Conservation (phyloP, 2,329 filamentous ascomycete genomes). For the Claviceps sp. region DNA sequence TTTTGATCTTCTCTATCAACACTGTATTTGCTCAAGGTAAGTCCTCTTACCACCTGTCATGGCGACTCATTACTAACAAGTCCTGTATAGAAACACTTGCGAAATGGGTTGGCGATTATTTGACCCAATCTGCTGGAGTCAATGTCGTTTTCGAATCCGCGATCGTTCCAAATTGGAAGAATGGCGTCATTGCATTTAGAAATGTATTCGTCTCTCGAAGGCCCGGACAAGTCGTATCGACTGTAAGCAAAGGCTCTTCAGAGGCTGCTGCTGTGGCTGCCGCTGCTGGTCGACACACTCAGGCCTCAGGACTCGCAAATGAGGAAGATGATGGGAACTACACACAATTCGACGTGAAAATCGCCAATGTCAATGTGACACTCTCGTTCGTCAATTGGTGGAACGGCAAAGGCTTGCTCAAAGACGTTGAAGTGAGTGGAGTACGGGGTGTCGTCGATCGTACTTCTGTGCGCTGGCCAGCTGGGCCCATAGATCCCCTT, state of each 20-base stretch:
- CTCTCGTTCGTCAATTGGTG: constrained; percentile 98
- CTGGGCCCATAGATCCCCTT: constrained; percentile 60
- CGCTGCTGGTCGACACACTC: constrained; percentile 50
- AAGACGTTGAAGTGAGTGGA: constrained; percentile 87
- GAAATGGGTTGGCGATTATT: constrained; percentile 85
- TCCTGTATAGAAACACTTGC: constrained; percentile 66
- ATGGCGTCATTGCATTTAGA: constrained; percentile 89
- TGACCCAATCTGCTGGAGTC: constrained; percentile 84
- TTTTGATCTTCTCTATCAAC: constrained; percentile 83
- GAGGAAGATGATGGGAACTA: constrained; percentile 79
- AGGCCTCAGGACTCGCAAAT: constrained; percentile 18
- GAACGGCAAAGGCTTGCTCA: constrained; percentile 84
- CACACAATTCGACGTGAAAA: constrained; percentile 90
- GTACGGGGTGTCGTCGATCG: constrained; percentile 87
- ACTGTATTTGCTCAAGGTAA: constrained; percentile 87
- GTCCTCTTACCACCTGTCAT: constrained; percentile 10
- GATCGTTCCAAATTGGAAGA: constrained; percentile 90
- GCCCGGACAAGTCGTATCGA: constrained; percentile 66
- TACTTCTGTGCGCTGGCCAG: constrained; percentile 60
- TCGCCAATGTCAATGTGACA: constrained; percentile 91
- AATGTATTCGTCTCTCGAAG: constrained; percentile 92
- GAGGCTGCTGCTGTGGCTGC: constrained; percentile 77
- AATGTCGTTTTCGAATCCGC: constrained; percentile 95
- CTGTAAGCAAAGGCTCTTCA: constrained; percentile 86
- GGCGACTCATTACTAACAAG: constrained; percentile 8